Evolutionary conservation across 257 asterid genomes (phyloP), one percentile per base, ranked within the genome.

Genomic region (Thymus quinquecostatus): DNA sequence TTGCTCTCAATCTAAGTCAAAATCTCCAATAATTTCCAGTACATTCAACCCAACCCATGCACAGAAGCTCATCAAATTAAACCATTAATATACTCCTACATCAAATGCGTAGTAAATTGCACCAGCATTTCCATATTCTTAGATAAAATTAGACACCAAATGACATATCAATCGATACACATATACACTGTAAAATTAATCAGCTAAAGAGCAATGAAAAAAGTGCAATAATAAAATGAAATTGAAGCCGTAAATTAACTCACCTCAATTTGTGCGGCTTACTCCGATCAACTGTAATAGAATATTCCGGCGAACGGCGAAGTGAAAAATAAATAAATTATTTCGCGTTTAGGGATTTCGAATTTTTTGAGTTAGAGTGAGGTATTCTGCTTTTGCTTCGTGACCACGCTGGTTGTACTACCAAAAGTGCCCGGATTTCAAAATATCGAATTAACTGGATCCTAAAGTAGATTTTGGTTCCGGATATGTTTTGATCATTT

Each of bases 361-460:
- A 53, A 69, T 36, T 59, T 71, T 69, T 56, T 1, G 21, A 70
- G 80, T 66, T 75, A 30, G 56, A 64, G 71, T 64, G 73, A 54
- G 50, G 44, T 9, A 10, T 32, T 38, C 30, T 40, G 32, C 34
- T 60, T 54, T 56, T 64, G 84, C 86, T 81, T 83, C 64, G 51
- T 73, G 79, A 80, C 81, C 75, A 75, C 86, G 85, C 90, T 71
- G 81, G 79, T 62, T 55, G 79, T 60, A 48, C 69, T 64, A 40
- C 41, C 64, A 44, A 70, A 71, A 66, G 71, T 12, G 81, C 5
- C 60, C 88, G 93, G 93, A 88, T 32, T 79, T 66, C 69, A 85
- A 79, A 84, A 57, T 45, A 36, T 49, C 58, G 77, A 69, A 81
- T 76, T 54, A 67, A 80, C 69, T 77, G 47, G 56, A 70, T 75